These are phyloP conservation scores for Wickerhamomyces xylosicus DNA, from an alignment of 805 yeast genomes.

Conservation along the genomic window DNA sequence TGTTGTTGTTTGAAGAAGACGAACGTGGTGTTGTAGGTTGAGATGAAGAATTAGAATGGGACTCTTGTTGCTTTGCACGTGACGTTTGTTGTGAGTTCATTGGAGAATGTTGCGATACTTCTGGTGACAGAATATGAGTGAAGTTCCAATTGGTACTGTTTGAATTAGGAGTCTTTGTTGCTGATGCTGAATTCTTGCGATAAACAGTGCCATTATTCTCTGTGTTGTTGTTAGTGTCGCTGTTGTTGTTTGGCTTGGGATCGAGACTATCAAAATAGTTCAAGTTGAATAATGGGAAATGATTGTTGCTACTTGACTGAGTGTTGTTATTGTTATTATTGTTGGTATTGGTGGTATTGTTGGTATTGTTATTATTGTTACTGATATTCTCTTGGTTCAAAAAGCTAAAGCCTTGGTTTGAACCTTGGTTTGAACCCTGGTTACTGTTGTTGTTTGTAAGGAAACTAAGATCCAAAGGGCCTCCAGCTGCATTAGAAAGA, in stretches of 20 bases:
- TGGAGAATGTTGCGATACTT: not conserved
- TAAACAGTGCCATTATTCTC: no score
- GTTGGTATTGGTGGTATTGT: not conserved
- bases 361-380: not conserved
- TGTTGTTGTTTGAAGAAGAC: constrained; percentile 1
- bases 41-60: not conserved
- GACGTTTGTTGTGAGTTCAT: constrained; percentile 1
- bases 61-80: not conserved
- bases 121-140: not conserved
- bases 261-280: constrained; percentile 15
- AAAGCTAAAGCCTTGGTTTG: not conserved
- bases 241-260: constrained; percentile 1
- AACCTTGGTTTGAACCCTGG: not conserved
- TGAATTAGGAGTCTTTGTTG: not conserved
- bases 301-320: constrained; percentile 7
- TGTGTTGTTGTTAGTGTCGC: not conserved
- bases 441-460: not conserved
- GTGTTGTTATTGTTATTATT: constrained; percentile 1
- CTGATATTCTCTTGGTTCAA: constrained; percentile 1
- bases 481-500: no score
- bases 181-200: not conserved
- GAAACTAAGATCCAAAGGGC: not conserved
- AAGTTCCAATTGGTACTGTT: not conserved
- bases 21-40: constrained; percentile 2
- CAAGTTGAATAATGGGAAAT: constrained; percentile 19